A percentile compares a stretch with the other conserved stretches of the same genome.
phyloP scores from a whole-genome alignment of 371 early-diverging fungal species.

The Mortierella sp. region DNA sequence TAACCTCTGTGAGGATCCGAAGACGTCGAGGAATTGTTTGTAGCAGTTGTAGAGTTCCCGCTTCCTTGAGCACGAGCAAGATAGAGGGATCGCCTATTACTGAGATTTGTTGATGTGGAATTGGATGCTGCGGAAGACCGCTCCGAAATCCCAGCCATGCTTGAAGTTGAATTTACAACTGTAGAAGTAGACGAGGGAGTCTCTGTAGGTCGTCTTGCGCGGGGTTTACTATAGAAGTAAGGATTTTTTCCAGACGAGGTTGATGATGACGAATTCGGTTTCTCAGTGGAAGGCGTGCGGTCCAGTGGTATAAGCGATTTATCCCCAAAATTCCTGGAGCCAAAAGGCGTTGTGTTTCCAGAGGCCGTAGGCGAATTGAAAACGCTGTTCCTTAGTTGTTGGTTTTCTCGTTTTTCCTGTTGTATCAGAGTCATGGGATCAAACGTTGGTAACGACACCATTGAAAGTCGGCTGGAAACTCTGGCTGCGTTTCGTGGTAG shows the following conservation, averaged over 20 bases:
- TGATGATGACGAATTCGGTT: slow-evolving; percentile 27
- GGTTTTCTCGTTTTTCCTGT: slow-evolving; percentile 35
- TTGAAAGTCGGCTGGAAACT: slow-evolving; percentile 47
- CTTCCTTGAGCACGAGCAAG: slow-evolving; percentile 49
- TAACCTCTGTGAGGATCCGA: slow-evolving; percentile 13
- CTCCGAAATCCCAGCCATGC: slow-evolving; percentile 1
- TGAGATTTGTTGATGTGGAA: slow-evolving; percentile 26
- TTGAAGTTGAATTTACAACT: neutral
- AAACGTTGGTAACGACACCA: slow-evolving; percentile 40
- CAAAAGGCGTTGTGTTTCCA: slow-evolving; percentile 15
- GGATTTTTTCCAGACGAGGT: slow-evolving; percentile 52
- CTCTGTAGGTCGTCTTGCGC: slow-evolving; percentile 40
- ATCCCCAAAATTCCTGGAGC: slow-evolving; percentile 16
- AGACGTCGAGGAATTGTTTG: neutral
- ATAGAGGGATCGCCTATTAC: slow-evolving; percentile 32
- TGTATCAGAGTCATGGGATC: slow-evolving; percentile 40
- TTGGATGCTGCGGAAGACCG: slow-evolving; percentile 6
- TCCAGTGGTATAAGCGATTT: slow-evolving; percentile 38
- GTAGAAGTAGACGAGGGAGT: slow-evolving; percentile 6
- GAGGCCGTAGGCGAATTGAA: slow-evolving; percentile 15
- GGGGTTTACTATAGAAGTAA: slow-evolving; percentile 42
- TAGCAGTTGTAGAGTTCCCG: slow-evolving; percentile 6
- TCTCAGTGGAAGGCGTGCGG: slow-evolving; percentile 42
- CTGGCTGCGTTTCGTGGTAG: slow-evolving; percentile 36
- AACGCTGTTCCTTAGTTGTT: slow-evolving; percentile 6